phyloP scores from a whole-genome alignment of 2,329 filamentous ascomycete species.

The Aspergillus bombycis region DNA sequence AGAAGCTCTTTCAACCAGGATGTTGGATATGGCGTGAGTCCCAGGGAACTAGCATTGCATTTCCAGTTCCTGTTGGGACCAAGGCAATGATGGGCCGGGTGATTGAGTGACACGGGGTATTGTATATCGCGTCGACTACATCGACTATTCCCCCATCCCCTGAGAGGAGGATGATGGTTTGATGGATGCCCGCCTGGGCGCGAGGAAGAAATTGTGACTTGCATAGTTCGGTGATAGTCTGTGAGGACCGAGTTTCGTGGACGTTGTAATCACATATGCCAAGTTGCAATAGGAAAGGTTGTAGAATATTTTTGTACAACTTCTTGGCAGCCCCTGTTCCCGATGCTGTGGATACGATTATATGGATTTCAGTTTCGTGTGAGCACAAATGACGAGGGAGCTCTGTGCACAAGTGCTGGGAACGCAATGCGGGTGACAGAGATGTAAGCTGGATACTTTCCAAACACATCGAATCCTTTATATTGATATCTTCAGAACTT shows the following conservation, averaged over 20 bases:
- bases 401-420: constrained; percentile 19
- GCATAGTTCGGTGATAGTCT: constrained; percentile 68
- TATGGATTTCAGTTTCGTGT: constrained; percentile 44
- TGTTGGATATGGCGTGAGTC: constrained; percentile 30
- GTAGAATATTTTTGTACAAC: constrained; percentile 61
- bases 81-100: constrained; percentile 60
- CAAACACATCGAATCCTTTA: constrained; percentile 14
- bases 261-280: constrained; percentile 55
- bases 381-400: constrained; percentile 27
- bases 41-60: constrained; percentile 48
- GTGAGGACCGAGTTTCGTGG: constrained; percentile 64
- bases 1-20: constrained; percentile 63
- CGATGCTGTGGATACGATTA: constrained; percentile 69
- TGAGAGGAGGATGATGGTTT: constrained; percentile 76
- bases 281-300: constrained; percentile 57
- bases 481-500: not conserved
- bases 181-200: constrained; percentile 52
- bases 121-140: constrained; percentile 68
- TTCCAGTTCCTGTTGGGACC: constrained; percentile 56
- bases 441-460: constrained; percentile 20
- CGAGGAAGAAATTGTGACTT: constrained; percentile 50
- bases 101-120: constrained; percentile 25
- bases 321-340: constrained; percentile 61
- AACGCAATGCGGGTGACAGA: constrained; percentile 21
- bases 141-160: constrained; percentile 89